Conservation (phyloP, 2,329 filamentous ascomycete species). For the Paracamarosporium sp. region DNA sequence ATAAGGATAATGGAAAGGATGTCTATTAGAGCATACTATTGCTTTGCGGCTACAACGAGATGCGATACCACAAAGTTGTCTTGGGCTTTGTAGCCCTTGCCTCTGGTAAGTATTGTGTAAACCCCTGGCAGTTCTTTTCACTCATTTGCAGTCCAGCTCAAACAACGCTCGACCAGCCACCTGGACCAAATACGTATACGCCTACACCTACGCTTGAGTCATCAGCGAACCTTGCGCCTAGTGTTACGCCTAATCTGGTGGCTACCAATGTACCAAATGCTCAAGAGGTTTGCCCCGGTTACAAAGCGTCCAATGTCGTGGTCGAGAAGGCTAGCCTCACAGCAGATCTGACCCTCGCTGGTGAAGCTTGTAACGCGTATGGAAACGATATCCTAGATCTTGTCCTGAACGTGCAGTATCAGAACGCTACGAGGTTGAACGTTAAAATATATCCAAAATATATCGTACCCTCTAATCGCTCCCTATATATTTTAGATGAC, state of each 20-base stretch:
- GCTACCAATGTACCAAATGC: slow-evolving; percentile 23
- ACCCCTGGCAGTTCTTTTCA: too few species aligned
- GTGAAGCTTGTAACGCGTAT: slow-evolving; percentile 65
- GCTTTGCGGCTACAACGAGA: too few species aligned
- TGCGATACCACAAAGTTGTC: too few species aligned
- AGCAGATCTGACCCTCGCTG: slow-evolving; percentile 71
- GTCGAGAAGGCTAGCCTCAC: slow-evolving; percentile 61
- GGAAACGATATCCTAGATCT: slow-evolving; percentile 61
- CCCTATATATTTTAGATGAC: slow-evolving; percentile 21
- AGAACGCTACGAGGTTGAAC: slow-evolving; percentile 48
- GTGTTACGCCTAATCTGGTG: slow-evolving; percentile 21
- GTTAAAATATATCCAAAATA: slow-evolving; percentile 23
- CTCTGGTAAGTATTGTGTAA: too few species aligned
- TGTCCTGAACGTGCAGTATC: slow-evolving; percentile 63
- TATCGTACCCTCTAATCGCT: slow-evolving; percentile 17
- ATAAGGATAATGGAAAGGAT: too few species aligned
- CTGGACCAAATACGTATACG: too few species aligned
- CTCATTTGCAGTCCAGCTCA: too few species aligned
- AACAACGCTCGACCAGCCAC: too few species aligned
- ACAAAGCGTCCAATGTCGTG: slow-evolving; percentile 66
- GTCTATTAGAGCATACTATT: too few species aligned
- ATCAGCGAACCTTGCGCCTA: slow-evolving; percentile 17
- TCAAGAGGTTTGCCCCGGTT: slow-evolving; percentile 65
- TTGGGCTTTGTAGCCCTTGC: too few species aligned
- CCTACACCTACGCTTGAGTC: not conserved